These are phyloP conservation scores for Bullera alba DNA, from an alignment of 768 basidiomycete genomes.

Conservation along the genomic window DNA sequence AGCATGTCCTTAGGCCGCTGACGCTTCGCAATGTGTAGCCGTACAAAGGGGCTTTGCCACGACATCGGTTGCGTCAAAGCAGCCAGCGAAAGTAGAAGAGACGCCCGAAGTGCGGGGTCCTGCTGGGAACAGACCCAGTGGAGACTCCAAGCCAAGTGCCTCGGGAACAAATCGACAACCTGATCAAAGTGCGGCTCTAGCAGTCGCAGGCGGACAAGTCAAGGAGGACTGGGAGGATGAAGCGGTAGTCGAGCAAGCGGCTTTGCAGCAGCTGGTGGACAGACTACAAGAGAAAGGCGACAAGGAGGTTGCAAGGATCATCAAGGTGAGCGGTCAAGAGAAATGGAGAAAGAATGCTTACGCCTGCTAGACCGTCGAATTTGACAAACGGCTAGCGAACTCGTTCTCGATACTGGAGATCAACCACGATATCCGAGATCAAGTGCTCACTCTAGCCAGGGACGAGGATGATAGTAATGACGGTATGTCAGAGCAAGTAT, in stretches of 20 bases:
- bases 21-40: conserved; percentile 13
- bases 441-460: conserved; percentile 55
- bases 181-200: background rate
- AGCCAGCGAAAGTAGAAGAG: conserved; percentile 10
- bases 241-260: conserved; percentile 40
- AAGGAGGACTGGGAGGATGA: conserved; percentile 35
- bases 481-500: conserved; percentile 4
- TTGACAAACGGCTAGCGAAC: conserved; percentile 67
- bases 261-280: conserved; percentile 68
- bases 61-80: conserved; percentile 35
- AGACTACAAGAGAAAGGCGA: conserved; percentile 79
- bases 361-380: conserved; percentile 62
- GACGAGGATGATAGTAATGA: conserved; percentile 17
- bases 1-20: background rate
- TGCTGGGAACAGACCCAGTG: background rate
- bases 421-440: conserved; percentile 56
- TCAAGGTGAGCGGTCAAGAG: conserved; percentile 55
- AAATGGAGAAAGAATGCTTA: background rate
- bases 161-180: too few species aligned
- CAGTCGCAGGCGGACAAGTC: background rate
- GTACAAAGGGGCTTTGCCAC: conserved; percentile 43
- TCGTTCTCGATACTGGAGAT: conserved; percentile 60
- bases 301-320: conserved; percentile 64
- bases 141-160: background rate
- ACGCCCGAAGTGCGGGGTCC: conserved; percentile 7